Conservation (phyloP, 1,284 basidiomycete species). For the Heimioporus retisporus region DNA sequence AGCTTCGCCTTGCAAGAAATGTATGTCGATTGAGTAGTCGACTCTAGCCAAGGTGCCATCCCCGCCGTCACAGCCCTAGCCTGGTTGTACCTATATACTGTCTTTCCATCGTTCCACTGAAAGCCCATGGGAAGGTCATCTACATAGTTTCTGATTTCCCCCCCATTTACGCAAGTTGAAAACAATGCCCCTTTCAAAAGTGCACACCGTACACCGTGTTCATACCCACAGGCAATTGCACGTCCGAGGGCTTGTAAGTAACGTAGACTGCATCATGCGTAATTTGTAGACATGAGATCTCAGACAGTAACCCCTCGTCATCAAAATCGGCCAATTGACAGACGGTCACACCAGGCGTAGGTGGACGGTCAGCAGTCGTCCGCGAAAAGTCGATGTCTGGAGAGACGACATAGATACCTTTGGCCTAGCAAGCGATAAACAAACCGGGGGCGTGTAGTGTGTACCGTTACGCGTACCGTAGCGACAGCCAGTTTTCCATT, state of each 20-base stretch:
- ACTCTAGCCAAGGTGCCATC: too few relatives aligned
- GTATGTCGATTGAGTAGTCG: too few relatives aligned
- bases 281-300: slow-evolving; percentile 67
- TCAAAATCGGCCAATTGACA: slow-evolving; percentile 52
- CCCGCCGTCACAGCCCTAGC: too few relatives aligned
- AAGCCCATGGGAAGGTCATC: too few relatives aligned
- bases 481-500: slow-evolving; percentile 59
- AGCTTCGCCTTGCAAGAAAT: too few relatives aligned
- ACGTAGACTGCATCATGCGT: slow-evolving; percentile 62
- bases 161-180: too few relatives aligned
- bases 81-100: too few relatives aligned
- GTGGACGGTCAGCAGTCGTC: slow-evolving; percentile 25
- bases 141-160: too few relatives aligned
- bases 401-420: slow-evolving; percentile 59
- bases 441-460: neutral
- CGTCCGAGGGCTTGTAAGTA: slow-evolving; percentile 51
- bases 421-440: slow-evolving; percentile 45
- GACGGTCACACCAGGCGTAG: slow-evolving; percentile 41
- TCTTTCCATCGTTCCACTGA: too few relatives aligned
- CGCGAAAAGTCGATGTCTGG: slow-evolving; percentile 34
- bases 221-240: slow-evolving; percentile 20
- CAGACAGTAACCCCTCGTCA: slow-evolving; percentile 42
- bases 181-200: slow-evolving; percentile 21
- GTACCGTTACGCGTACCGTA: slow-evolving; percentile 53
- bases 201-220: slow-evolving; percentile 38